Evolutionary conservation across 106 monocot species (phyloP), one percentile per base, ranked within the genome.

Genomic region (Gastrodia elata): DNA sequence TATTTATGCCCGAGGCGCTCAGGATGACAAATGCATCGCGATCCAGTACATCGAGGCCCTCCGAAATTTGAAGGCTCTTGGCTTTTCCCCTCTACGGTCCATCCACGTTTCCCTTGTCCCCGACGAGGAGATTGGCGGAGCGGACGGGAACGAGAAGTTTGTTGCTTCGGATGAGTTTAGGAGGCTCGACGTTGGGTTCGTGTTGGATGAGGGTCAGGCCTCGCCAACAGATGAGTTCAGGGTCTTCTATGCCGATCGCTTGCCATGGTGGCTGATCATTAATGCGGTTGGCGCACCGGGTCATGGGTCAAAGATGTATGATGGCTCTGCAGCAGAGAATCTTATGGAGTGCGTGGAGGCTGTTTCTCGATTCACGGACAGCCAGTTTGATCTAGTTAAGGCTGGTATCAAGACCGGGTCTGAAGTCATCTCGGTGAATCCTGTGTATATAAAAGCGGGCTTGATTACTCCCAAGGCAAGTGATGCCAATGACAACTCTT

Each of bases 131-230:
- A 89, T 97, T 14, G 89, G 92, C 38, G 97, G 86, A 2, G 76
- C 68, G 8, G 90, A 90, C 20, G 97, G 97, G 34, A 13, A 40
- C 2, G 88, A 61, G 0, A 80, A 46, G 74, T 87, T 97, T 67
- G 81, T 71, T 0, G 32, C 46, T 10, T 97, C 97, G 5, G 88
- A 88, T 77, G 81, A 82, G 64, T 97, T 97, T 76, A 40, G 39
- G 64, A 20, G 8, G 9, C 81, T 97, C 16, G 88, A 97, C 22
- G 84, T 97, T 6, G 97, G 97, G 35, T 90, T 97, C 59, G 74
- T 93, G 37, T 77, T 97, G 8, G 92, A 92, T 32, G 97, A 97
- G 67, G 97, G 93, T 37, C 97, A 97, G 88, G 97, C 97, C 4
- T 93, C 92, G 11, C 85, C 75, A 11, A 85, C 82, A 30, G 97